Base-by-base conservation (phyloP, 257 asterid genomes). In the Solanum gandarillasii region DNA sequence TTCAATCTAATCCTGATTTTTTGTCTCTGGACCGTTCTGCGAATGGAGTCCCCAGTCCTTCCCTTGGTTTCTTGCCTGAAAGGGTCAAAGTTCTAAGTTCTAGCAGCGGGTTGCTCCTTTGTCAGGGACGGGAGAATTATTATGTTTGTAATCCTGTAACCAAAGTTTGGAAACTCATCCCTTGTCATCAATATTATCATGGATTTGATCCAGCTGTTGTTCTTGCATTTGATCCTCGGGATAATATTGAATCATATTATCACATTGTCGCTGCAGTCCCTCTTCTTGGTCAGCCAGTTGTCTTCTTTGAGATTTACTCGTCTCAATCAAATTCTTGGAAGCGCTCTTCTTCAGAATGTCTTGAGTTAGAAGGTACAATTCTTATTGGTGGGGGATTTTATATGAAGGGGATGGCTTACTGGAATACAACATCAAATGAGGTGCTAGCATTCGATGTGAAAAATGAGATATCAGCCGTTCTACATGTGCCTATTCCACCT, bases 61-160 rank as follows among this genome's bases (percentile, higher is more conserved):
- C 58, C 14, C 90, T 88, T 32, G 4, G 3, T 1, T 90, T 90
- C 93, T 67, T 92, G 74, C 93, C 92, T 3, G 86, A 78, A 36
- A 18, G 0, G 3, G 86, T 84, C 1, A 41, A 5, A 62, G 84
- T 93, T 41, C 32, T 84, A 38, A 87, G 90, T 84, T 93, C 94
- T 35, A 87, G 89, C 87, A 89, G 48, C 1, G 94, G 96, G n/a
- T 84, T 93, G 65, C 87, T 93, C 48, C 91, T 90, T 39, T 92
- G 93, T 86, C 83, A 81, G 2, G 90, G 86, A 6, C 23, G 10
- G 2, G 52, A 87, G n/a, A 27, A 60, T 1, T 90, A 92, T 89
- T 91, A 88, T 74, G 81, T 92, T 38, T 92, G 94, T 92, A 93
- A 90, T 86, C 94, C 95, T 27, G 91, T 90, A 34, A 93, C 81